A percentile compares a stretch with the other conserved stretches of the same genome.
Conservation (phyloP, 768 basidiomycete species). For the Pisolithus albus region DNA sequence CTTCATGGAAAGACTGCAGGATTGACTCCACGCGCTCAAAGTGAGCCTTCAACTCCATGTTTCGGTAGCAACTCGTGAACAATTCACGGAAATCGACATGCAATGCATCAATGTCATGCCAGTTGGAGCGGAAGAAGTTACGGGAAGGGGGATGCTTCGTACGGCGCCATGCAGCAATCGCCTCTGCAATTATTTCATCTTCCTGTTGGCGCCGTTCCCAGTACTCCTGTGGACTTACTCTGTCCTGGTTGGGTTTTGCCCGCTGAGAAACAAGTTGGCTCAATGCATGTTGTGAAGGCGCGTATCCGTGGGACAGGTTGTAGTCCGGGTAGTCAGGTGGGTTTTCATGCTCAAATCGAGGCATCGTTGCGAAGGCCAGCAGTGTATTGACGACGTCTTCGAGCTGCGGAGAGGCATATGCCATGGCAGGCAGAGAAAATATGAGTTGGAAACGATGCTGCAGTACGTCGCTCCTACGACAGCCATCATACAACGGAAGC, state of each 20-base stretch:
- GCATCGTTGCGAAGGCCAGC: conserved; percentile 24
- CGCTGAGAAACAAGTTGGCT: background rate
- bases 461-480: conserved; percentile 7
- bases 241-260: conserved; percentile 4
- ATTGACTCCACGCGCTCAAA: conserved; percentile 7
- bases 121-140: background rate
- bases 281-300: conserved; percentile 1
- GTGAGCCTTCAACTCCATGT: conserved; percentile 12
- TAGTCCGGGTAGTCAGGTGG: conserved; percentile 15
- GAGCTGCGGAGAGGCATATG: conserved; percentile 15
- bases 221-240: conserved; percentile 9
- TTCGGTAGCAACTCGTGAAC: conserved; percentile 16
- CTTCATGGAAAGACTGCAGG: background rate
- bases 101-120: conserved; percentile 6
- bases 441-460: conserved; percentile 16
- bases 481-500: conserved; percentile 24
- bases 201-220: background rate
- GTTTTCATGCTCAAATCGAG: conserved; percentile 3
- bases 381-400: conserved; percentile 20
- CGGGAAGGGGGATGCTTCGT: background rate
- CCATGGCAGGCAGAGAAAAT: conserved; percentile 30
- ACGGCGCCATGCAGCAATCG: background rate
- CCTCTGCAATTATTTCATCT: background rate
- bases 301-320: conserved; percentile 6
- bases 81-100: background rate